Base-by-base conservation (phyloP, 2,329 filamentous ascomycete genomes). In the Fusarium illudens region DNA sequence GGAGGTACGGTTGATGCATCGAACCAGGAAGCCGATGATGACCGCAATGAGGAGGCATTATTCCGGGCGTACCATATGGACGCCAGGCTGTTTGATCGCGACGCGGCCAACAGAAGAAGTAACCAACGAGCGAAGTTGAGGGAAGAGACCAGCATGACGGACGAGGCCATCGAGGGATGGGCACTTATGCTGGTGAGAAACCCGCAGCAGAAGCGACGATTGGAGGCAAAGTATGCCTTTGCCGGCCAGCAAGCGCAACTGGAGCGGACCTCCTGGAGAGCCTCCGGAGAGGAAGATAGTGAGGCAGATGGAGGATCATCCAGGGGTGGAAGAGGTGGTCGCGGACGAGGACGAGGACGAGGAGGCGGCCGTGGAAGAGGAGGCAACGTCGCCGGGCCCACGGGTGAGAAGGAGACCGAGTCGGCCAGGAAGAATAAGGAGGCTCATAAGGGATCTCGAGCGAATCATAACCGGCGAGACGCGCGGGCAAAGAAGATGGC, bases 111-210 rank as follows among this genome's bases (percentile, higher is more conserved):
- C 0, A 85, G 93, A 55, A 84, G 91, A 64, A 84, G 90, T 0
- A 84, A 85, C 20, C 81, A 85, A 2, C 85, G 96, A 36, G 79
- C 78, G 7, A 86, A 86, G 32, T 77, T 99, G 50, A 91, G 90
- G 70, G 85, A 86, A 20, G 89, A 94, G 62, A 97, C 93, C 1
- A 90, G 90, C 4, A 93, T 97, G 93, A 94, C 93, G 0, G 94
- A 98, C 71, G 95, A 98, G 79, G 90, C 91, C 3, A 91, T 99
- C 32, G 96, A 98, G 79, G 96, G 96, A 6, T 99, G 95, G 94
- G 93, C 87, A 0, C 82, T 97, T 50, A 97, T 98, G 92, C 80
- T 97, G 8, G 81, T 83, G 12, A 86, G 94, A 30, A 91, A 95
- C 71, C 86, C 92, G 1, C 86, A 87, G 72, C 86, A 90, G 62